phyloP scores from a whole-genome alignment of 345 rosid species.

The Gossypium rotundifolium region DNA sequence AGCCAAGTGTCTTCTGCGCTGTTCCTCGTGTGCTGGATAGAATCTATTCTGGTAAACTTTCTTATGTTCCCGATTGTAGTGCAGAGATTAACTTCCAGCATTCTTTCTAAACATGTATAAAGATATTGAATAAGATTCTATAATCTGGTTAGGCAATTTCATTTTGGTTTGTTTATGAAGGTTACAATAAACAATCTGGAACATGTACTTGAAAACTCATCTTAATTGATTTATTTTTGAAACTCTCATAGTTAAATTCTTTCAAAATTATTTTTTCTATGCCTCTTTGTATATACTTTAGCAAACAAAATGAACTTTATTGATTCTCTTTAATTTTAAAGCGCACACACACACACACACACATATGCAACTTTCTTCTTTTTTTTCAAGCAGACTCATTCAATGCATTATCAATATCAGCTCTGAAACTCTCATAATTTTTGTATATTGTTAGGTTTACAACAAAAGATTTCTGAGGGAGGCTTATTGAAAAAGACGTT shows the following conservation, averaged over 20 bases:
- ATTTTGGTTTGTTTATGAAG: conserved; percentile 1
- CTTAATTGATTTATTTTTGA: neutral
- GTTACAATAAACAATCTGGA: neutral
- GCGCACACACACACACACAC: neutral
- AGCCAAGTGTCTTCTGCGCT: conserved; percentile 91
- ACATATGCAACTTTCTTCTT: neutral
- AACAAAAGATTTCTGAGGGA: conserved; percentile 72
- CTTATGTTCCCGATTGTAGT: neutral
- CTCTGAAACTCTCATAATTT: conserved; percentile 5
- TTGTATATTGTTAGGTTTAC: conserved; percentile 52
- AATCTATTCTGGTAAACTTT: conserved; percentile 60
- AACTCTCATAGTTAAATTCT: neutral
- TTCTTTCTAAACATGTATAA: neutral
- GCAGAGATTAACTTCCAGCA: neutral
- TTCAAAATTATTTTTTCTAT: neutral
- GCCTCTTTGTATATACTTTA: neutral
- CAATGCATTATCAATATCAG: neutral
- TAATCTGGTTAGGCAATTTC: neutral
- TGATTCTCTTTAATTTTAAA: neutral
- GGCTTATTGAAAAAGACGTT: conserved; percentile 51
- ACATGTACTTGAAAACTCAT: neutral
- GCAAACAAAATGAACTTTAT: neutral
- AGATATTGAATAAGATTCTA: neutral
- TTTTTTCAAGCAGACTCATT: neutral
- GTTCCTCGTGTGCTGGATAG: conserved; percentile 97